Base-by-base conservation (phyloP, 192 early-diverging fungal genomes). In the Nowakowskiella sp. region DNA sequence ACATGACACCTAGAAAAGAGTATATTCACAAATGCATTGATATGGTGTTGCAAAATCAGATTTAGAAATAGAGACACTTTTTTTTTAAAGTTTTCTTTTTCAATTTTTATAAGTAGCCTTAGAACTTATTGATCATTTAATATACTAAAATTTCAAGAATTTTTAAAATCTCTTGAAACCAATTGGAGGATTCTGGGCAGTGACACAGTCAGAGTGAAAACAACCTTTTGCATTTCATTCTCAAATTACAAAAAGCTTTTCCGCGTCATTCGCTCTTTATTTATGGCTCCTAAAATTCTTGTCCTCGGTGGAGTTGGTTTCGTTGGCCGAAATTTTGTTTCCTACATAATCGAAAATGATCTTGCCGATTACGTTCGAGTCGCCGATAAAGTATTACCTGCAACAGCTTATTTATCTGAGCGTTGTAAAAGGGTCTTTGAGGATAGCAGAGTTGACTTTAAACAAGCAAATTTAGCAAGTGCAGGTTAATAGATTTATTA, bases 21-120 rank as follows among this genome's bases (percentile, higher is more conserved):
- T 93, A 81, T 58, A 97, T 97, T 67, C 92, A 95, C 64, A 68
- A 71, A 49, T 83, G 80, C 57, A 95, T 97, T 55, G 89, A 91
- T 57, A 67, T 65, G 10, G 65, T 75, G 23, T 45, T 78, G 50
- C 19, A 13, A 39, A 39, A 13, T 39, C 13, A 39, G 13, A 39
- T 19, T 39, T 13, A 39, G 19, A 13, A 39, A 19, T 39, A 39
- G n/a, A n/a, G n/a, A n/a, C n/a, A n/a, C n/a, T n/a, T n/a, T n/a
- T n/a, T n/a, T n/a, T n/a, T n/a, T n/a, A n/a, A n/a, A n/a, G n/a
- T n/a, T n/a, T n/a, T n/a, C n/a, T n/a, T n/a, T n/a, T n/a, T n/a
- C n/a, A n/a, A n/a, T n/a, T n/a, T n/a, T n/a, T n/a, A n/a, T n/a
- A n/a, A n/a, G n/a, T n/a, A n/a, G n/a, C n/a, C n/a, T n/a, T n/a